Conservation (phyloP, 768 basidiomycete genomes). For the Phlegmacium glaucopus region DNA sequence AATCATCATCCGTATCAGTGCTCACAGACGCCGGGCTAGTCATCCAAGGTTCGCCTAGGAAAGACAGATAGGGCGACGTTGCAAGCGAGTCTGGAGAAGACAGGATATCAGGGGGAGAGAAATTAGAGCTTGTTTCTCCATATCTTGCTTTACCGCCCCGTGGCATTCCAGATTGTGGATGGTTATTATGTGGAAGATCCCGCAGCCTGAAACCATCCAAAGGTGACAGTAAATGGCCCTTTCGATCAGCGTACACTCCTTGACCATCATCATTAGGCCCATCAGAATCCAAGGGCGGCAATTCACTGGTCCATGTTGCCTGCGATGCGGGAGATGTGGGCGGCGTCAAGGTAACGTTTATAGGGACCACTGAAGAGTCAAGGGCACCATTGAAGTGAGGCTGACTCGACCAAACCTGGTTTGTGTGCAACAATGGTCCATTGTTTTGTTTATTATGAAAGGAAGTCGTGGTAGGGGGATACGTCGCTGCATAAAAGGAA, state of each 20-base stretch:
- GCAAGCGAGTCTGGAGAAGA: background rate
- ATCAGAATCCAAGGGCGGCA: conserved; percentile 32
- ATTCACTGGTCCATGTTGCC: conserved; percentile 29
- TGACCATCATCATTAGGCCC: background rate
- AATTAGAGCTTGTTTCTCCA: background rate
- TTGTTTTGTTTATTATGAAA: background rate
- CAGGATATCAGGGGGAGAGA: background rate
- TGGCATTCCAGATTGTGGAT: conserved; percentile 2
- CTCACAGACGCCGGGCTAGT: conserved; percentile 14
- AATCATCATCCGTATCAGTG: conserved; percentile 16
- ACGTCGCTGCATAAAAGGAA: background rate
- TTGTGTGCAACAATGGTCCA: background rate
- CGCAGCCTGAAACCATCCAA: background rate
- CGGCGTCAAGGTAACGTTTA: conserved; percentile 25
- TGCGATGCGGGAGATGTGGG: conserved; percentile 43
- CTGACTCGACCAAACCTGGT: background rate
- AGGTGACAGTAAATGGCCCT: conserved; percentile 8
- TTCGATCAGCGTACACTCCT: background rate
- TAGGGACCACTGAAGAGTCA: conserved; percentile 32
- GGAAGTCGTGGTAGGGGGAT: background rate
- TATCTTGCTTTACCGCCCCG: background rate
- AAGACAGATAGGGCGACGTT: background rate
- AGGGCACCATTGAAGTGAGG: conserved; percentile 26
- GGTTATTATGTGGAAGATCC: conserved; percentile 1
- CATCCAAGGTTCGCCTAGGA: conserved; percentile 1